Base-by-base conservation (phyloP, 78 protist species). In the Monocercomonoides exilis region DNA sequence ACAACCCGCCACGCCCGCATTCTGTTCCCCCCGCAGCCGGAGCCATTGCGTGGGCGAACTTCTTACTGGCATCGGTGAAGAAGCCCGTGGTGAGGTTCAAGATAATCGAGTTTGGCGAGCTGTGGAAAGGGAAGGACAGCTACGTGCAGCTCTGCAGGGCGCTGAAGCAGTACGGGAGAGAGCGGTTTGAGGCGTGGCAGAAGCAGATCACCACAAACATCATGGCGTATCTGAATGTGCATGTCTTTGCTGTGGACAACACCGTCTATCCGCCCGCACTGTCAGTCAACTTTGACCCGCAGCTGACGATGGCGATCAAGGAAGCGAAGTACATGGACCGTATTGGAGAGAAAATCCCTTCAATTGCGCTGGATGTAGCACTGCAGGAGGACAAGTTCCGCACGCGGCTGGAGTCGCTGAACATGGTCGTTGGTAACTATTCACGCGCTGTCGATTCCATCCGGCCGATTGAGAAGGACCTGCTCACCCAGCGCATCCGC, bases 21-120 rank as follows among this genome's bases (percentile, higher is more conserved):
- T 91, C 91, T 86, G 91, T 90, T 85, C 96, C 98, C 21, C 95
- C 96, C 0, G 81, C 93, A 6, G 92, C 96, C 11, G 97, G 96
- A 5, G 87, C 93, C 29, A 91, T 95, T 84, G n/a, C 81, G 45
- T 95, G 96, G 96, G 86, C 92, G 33, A 46, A 87, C 2, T 43
- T 89, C 6, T 90, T 95, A 46, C 93, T 90, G 54, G 82, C 88
- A 33, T 77, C 91, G 43, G 45, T 95, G 80, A 92, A 92, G 70
- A 85, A 85, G 87, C 64, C 95, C 54, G 87, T 94, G 29, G 77
- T 92, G 32, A 1, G 44, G 35, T 90, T 96, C 85, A 77, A 93
- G 77, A n/a, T 5, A 42, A 11, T 44, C 3, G 38, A 54, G 21
- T 54, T 54, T 21, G 70, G 70, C 11, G 70, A 54, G 21, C 21